Base-by-base conservation (phyloP, 352 stramenopile species). In the Pythium scleroteichum region DNA sequence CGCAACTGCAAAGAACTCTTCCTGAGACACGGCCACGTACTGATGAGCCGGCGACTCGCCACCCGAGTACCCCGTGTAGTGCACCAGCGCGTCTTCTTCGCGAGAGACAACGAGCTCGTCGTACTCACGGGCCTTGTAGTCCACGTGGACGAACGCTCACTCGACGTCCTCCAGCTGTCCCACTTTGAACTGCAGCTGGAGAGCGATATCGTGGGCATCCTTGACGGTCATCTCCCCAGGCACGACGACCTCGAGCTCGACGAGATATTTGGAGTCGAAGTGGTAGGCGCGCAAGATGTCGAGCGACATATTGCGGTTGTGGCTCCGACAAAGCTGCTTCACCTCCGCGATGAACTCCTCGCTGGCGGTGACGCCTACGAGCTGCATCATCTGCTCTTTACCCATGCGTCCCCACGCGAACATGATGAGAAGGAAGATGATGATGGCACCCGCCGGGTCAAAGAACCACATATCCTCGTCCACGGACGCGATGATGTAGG, bases 391-490 rank as follows among this genome's bases (percentile, higher is more conserved):
- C 58, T 98, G 89, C 62, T 98, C 92, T 68, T 90, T 93, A 3
- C 81, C 92, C 38, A 94, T 97, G 13, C 81, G 66, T 26, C 83
- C 87, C 93, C 94, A 98, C 20, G 73, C 84, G 32, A 87, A 78
- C 69, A 97, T 96, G 73, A 98, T 98, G 66, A 96, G 96, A 2
- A 97, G 7, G 32, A 92, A 96, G 66, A 98, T 97, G 24, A 94
- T 29, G 60, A 98, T 96, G n/a, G 92, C 94, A 45, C 92, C 92
- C 20, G 85, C 71, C 4, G 90, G 77, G 76, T 98, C 94, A 14
- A 97, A 44, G 38, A 20, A 97, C 92, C 89, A 98, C 26, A 76
- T 45, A 16, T 73, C 50, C 0, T 58, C 6, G 68, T 44, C 38
- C 38, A 44, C 58, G 3, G 72, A 66, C 44, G 72, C 65, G 46